These are phyloP conservation scores for Cryphonectria nitschkei DNA, from an alignment of 2,329 filamentous ascomycete genomes.

Conservation along the genomic window DNA sequence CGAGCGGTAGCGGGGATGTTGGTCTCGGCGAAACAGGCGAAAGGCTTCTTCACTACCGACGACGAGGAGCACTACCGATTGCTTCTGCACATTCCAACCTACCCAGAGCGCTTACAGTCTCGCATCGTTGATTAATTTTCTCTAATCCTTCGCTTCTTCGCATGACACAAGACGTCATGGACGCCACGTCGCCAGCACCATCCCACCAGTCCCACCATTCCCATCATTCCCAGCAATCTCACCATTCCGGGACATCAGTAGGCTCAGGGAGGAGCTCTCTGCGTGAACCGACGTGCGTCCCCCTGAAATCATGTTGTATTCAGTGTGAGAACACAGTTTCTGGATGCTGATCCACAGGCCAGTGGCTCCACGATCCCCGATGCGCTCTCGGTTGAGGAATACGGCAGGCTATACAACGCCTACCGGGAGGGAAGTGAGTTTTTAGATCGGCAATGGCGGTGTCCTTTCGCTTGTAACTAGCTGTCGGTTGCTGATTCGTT, in stretches of 20 bases:
- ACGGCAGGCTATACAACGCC: constrained; percentile 17
- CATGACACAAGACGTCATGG: neutral
- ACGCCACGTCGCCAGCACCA: constrained; percentile 5
- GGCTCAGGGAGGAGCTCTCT: constrained; percentile 5
- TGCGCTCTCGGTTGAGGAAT: constrained; percentile 14
- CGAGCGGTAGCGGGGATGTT: neutral
- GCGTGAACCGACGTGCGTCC: constrained; percentile 6
- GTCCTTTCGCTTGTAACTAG: neutral
- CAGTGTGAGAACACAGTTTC: neutral
- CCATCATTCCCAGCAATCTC: neutral
- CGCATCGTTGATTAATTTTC: neutral
- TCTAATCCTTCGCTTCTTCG: neutral
- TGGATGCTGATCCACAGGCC: neutral
- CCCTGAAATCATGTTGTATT: neutral
- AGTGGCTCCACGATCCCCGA: constrained; percentile 20
- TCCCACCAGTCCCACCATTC: constrained; percentile 7
- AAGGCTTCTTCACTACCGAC: neutral
- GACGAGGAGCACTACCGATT: neutral
- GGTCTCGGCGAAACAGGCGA: neutral
- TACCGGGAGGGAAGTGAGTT: constrained; percentile 23
- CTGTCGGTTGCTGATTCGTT: neutral
- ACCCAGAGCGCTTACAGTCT: neutral
- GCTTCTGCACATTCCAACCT: neutral
- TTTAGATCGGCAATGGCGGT: neutral
- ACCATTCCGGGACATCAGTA: neutral